phyloP scores from a whole-genome alignment of 805 yeast genomes.

The Pichia californica region DNA sequence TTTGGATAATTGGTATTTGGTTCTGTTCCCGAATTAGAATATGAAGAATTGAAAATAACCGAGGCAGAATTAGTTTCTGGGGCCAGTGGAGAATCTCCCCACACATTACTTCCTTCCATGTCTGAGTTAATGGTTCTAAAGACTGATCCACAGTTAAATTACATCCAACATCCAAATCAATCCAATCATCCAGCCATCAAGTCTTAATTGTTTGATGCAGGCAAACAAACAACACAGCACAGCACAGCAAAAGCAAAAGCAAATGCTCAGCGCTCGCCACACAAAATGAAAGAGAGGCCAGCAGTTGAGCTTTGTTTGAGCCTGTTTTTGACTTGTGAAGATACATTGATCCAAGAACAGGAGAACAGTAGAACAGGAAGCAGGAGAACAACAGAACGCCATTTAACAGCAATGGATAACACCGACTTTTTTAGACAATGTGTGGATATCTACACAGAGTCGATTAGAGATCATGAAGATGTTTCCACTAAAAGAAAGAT shows the following conservation, averaged over 20 bases:
- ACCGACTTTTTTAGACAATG: conserved; percentile 7
- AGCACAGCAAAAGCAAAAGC: too few species aligned
- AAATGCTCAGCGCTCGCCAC: too few species aligned
- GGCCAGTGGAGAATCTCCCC: conserved; percentile 50
- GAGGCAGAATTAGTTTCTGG: not conserved
- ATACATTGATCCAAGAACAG: too few species aligned
- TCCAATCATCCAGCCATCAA: too few species aligned
- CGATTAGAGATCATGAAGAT: not conserved
- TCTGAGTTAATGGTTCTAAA: conserved; percentile 4
- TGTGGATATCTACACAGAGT: conserved; percentile 3
- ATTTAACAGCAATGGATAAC: not conserved
- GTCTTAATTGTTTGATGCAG: too few species aligned
- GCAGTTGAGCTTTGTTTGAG: too few species aligned
- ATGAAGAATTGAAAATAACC: not conserved
- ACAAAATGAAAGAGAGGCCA: too few species aligned
- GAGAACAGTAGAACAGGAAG: too few species aligned
- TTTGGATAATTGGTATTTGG: not conserved
- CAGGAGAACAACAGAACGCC: not conserved
- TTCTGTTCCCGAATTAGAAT: too few species aligned
- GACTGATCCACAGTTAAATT: too few species aligned
- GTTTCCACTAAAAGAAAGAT: not conserved
- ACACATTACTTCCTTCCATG: conserved; percentile 23
- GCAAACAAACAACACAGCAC: too few species aligned
- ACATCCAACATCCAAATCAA: too few species aligned
- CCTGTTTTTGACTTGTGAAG: not conserved